Evolutionary conservation across 2,329 filamentous ascomycete genomes (phyloP).

Genomic region (Raffaelea arxii): DNA sequence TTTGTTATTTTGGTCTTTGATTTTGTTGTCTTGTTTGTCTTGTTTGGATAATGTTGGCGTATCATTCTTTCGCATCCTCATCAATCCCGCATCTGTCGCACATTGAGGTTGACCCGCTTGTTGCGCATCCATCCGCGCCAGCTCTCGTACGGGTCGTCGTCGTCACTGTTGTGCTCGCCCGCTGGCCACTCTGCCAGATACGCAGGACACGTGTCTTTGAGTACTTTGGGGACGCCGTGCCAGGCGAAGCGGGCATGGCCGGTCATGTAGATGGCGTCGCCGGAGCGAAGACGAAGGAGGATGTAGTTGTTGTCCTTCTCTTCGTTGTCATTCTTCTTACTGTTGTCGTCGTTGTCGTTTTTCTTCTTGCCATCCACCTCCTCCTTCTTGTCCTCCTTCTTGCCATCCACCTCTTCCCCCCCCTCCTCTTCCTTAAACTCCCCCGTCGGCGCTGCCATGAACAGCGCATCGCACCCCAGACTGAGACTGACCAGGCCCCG

Average conservation of each 20-base stretch:
- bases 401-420: background rate
- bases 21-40: background rate
- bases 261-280: conserved; percentile 87
- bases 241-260: conserved; percentile 75
- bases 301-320: conserved; percentile 42
- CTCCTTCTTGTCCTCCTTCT: background rate
- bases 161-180: conserved; percentile 22
- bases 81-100: conserved; percentile 70
- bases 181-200: conserved; percentile 69
- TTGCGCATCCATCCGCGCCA: conserved; percentile 84
- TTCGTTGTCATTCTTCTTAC: background rate
- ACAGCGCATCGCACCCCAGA: conserved; percentile 82
- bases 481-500: conserved; percentile 76
- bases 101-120: conserved; percentile 87
- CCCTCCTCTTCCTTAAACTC: conserved; percentile 10
- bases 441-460: conserved; percentile 61
- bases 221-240: conserved; percentile 87
- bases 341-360: background rate
- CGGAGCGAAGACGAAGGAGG: conserved; percentile 63
- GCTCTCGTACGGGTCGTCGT: conserved; percentile 35
- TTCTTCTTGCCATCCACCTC: background rate
- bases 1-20: background rate
- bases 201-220: conserved; percentile 67
- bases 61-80: background rate
- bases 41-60: too few relatives aligned